Percentiles rank a stretch among this genome's conserved stretches.
These are phyloP conservation scores for Kockiozyma suomiensis DNA, from an alignment of 805 yeast species.

Conservation along the genomic window DNA sequence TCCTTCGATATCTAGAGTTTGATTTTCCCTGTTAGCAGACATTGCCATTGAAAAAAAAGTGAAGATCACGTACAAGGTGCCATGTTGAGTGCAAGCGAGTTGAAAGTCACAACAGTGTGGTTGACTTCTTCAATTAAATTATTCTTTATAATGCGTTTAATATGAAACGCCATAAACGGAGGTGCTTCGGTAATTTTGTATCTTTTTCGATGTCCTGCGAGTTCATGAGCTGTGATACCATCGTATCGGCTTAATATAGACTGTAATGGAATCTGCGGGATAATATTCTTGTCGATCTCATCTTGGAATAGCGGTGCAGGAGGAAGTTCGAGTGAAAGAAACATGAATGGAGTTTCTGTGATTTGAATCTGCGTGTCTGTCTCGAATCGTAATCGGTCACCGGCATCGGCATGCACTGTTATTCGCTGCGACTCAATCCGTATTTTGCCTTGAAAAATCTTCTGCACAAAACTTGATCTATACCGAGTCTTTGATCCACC, in stretches of 20 bases:
- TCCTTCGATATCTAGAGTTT: constrained; percentile 16
- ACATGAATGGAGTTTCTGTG: constrained; percentile 49
- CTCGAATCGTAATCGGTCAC: constrained; percentile 35
- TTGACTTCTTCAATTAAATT: constrained; percentile 49
- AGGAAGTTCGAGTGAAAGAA: constrained; percentile 63
- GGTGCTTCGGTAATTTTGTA: constrained; percentile 54
- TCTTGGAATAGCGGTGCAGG: constrained; percentile 58
- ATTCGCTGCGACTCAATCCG: constrained; percentile 41
- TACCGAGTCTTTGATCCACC: constrained; percentile 39
- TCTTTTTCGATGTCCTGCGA: constrained; percentile 44
- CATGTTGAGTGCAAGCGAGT: constrained; percentile 48
- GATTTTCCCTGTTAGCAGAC: background rate
- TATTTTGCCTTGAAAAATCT: constrained; percentile 59
- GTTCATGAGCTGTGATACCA: constrained; percentile 41
- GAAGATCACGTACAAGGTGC: constrained; percentile 37
- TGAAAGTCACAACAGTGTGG: constrained; percentile 66
- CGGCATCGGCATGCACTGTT: constrained; percentile 37
- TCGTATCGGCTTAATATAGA: constrained; percentile 48
- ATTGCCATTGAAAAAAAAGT: background rate
- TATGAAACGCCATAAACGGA: constrained; percentile 55
- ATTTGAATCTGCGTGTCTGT: constrained; percentile 34
- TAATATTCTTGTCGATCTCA: constrained; percentile 48
- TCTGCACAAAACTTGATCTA: constrained; percentile 41
- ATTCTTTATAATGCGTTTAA: constrained; percentile 54
- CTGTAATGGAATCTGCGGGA: constrained; percentile 50